Evolutionary conservation across 2,329 filamentous ascomycete genomes (phyloP).

Genomic region (Sphaerulina populicola): DNA sequence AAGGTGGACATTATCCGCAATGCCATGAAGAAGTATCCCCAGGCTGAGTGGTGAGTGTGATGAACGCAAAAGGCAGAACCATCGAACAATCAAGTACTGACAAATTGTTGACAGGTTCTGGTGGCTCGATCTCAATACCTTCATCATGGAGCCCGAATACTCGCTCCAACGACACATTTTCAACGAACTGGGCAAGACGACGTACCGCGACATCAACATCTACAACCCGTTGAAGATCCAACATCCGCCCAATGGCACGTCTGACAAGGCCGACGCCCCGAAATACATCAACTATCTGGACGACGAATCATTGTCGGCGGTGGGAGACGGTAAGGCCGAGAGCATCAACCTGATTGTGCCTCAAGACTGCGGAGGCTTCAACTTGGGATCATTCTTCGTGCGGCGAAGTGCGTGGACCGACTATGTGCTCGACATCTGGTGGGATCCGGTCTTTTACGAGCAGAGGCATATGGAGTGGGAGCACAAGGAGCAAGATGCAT

Average conservation of each 20-base stretch:
- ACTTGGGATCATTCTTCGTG: slow-evolving; percentile 90
- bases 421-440: slow-evolving; percentile 88
- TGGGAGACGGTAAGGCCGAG: slow-evolving; percentile 66
- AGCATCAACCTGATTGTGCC: slow-evolving; percentile 84
- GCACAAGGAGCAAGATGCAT: slow-evolving; percentile 93
- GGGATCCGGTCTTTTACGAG: slow-evolving; percentile 95
- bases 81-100: slow-evolving; percentile 7
- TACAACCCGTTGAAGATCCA: slow-evolving; percentile 93
- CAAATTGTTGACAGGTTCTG: slow-evolving; percentile 62
- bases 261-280: slow-evolving; percentile 38
- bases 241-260: slow-evolving; percentile 58
- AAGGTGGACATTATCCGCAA: slow-evolving; percentile 92
- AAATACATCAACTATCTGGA: slow-evolving; percentile 57
- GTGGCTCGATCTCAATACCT: slow-evolving; percentile 97
- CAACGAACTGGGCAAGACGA: slow-evolving; percentile 61
- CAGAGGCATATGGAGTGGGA: slow-evolving; percentile 99
- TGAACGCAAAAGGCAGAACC: no score
- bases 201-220: slow-evolving; percentile 91
- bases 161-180: slow-evolving; percentile 89
- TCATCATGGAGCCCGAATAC: slow-evolving; percentile 91
- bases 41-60: slow-evolving; percentile 77
- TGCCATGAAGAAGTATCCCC: slow-evolving; percentile 82
- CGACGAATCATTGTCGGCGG: slow-evolving; percentile 57
- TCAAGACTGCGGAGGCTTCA: slow-evolving; percentile 94
- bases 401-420: slow-evolving; percentile 82